Base-by-base conservation (phyloP, 1,284 basidiomycete species). In the Rhodotorula sp. region DNA sequence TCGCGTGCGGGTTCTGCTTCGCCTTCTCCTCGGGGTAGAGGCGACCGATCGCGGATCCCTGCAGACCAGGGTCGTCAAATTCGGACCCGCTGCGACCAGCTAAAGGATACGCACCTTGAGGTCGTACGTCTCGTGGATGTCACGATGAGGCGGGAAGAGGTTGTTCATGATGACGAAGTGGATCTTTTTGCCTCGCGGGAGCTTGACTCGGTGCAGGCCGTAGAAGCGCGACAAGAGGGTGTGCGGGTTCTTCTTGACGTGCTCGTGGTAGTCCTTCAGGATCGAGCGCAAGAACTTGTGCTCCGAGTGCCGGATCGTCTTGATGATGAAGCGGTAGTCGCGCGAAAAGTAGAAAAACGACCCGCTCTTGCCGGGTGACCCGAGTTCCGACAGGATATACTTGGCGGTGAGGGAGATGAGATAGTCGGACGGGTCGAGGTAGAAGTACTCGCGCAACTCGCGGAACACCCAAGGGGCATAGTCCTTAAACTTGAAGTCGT, bases 81-180 rank as follows among this genome's bases (percentile, higher is more conserved):
- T 43, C 39, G 39, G 10, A 43, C 10, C 20, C 5, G 6, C 16
- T 16, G 34, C 16, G 39, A 26, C 51, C 21, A 3, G 52, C 6
- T 8, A 48, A 43, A 52, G 20, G 31, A 29, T 3, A 58, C 71
- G 29, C 46, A 77, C 82, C 81, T 99, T 99, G 75, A 99, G 85
- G 81, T 99, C 96, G 81, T 92, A 99, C 48, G 95, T 97, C 84
- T 98, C 96, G 83, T 99, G 96, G 61, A 99, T 87, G 81, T 99
- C 97, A 77, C 93, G 89, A 83, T 98, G 96, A 0, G 96, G 91
- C 0, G 96, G 96, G 84, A 99, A 98, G 58, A 99, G 86, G 81
- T 99, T 99, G 85, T 99, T 99, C 95, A 99, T 98, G 83, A 99
- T 97, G 68, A 98, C 93, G 81, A 99, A 99, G 82, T 99, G 96